Percentiles rank a stretch among this genome's conserved stretches.
Evolutionary conservation across 73 alveolate genomes (phyloP).

Genomic region (Paramecium pentaurelia): DNA sequence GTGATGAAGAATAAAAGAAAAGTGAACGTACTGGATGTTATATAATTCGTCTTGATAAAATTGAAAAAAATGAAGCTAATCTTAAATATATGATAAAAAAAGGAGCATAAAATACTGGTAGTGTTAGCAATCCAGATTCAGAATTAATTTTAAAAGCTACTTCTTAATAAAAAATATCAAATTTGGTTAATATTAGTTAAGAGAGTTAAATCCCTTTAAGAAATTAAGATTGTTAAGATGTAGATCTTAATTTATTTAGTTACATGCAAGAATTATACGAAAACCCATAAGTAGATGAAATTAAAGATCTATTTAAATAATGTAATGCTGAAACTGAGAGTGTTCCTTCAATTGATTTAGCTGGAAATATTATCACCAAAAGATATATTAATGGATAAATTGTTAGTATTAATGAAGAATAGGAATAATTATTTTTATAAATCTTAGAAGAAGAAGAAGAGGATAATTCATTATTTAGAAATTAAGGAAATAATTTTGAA

Average conservation of each 20-base stretch:
- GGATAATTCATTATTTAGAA: constrained; percentile 14
- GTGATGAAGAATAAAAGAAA: background rate
- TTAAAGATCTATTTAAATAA: background rate
- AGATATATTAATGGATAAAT: constrained; percentile 18
- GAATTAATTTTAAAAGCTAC: background rate
- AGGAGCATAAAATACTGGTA: background rate
- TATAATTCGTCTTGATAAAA: background rate
- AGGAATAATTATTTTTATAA: background rate
- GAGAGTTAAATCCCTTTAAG: background rate
- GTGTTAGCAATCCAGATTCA: background rate
- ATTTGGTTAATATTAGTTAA: background rate
- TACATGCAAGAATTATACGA: background rate
- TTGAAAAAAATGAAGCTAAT: background rate
- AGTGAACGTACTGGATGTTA: background rate
- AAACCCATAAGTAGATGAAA: background rate
- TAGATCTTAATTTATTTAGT: background rate
- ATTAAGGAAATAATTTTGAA: background rate
- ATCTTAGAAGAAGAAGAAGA: background rate
- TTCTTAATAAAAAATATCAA: background rate
- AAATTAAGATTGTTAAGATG: background rate
- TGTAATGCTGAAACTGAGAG: background rate
- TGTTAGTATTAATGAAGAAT: constrained; percentile 6
- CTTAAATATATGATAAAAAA: background rate
- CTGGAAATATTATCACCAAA: background rate
- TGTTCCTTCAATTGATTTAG: background rate